Evolutionary conservation across 768 basidiomycete genomes (phyloP).

Genomic region (Boletus pseudo-olivaceus): DNA sequence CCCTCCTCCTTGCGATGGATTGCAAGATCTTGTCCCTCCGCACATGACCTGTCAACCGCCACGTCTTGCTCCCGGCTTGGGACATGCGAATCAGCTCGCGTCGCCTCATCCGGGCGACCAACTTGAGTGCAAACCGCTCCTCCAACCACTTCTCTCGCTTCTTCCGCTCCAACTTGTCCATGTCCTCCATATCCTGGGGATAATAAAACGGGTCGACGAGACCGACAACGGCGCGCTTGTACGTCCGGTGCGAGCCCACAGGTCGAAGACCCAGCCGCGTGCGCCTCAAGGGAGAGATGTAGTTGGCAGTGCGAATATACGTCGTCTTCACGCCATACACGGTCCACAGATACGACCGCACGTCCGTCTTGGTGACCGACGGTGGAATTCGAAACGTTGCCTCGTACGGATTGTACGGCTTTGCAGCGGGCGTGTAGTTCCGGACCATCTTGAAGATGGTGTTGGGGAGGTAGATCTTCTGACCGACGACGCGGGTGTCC

Average conservation of each 20-base stretch:
- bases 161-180: conserved; percentile 52
- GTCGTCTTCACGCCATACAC: conserved; percentile 89
- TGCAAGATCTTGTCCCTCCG: conserved; percentile 49
- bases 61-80: conserved; percentile 35
- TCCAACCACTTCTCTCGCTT: conserved; percentile 62
- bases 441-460: conserved; percentile 77
- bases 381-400: conserved; percentile 92
- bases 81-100: conserved; percentile 34
- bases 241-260: conserved; percentile 48
- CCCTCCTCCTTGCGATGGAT: conserved; percentile 46
- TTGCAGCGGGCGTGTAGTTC: conserved; percentile 70
- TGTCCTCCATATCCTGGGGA: conserved; percentile 76
- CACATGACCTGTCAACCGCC: conserved; percentile 40
- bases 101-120: conserved; percentile 35
- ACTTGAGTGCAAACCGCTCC: conserved; percentile 46
- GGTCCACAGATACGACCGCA: conserved; percentile 78
- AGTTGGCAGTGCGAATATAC: conserved; percentile 95
- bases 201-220: conserved; percentile 93
- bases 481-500: conserved; percentile 63
- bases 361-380: conserved; percentile 87
- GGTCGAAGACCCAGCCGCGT: conserved; percentile 25
- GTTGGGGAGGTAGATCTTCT: conserved; percentile 88
- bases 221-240: conserved; percentile 91
- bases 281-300: conserved; percentile 54
- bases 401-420: conserved; percentile 91